Evolutionary conservation across 1,284 basidiomycete species (phyloP), one percentile per base, ranked within the genome.

Genomic region (Ceratobasidium sp.): DNA sequence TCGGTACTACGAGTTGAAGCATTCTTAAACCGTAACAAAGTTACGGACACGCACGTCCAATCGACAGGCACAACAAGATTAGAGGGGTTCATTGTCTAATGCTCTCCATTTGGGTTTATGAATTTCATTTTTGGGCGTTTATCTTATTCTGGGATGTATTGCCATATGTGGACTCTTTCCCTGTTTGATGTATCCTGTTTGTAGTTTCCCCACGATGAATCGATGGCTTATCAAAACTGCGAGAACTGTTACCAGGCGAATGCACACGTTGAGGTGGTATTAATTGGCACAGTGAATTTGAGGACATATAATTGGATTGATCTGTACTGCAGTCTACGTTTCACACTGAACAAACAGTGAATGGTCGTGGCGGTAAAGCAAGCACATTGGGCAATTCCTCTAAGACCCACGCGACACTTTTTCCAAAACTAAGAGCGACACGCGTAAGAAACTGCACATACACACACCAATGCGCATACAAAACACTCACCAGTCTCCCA

Each of bases 401-500:
- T 55, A 59, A n/a, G 57, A 35, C 23, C 67, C 30, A 18, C 35
- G 55, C 18, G 63, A 50, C 21, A 49, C 73, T 64, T 73, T 73
- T 1, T 55, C 63, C 13, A 57, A 32, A 38, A 74, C 67, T 74
- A 43, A 4, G 30, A 38, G 43, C n/a, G 23, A 16, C 16, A 32
- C 18, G 41, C 43, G 35, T 43, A 18, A 46, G 26, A 63, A 52
- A 8, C 16, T 30, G 5, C 14, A 23, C 30, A 16, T 7, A 21
- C 23, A 16, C 50, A 26, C 16, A n/a, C n/a, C 4, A n/a, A 7
- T 28, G 28, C 16, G 11, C 21, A 8, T 35, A n/a, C 4, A 23
- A 26, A 72, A 3, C 21, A 87, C 94, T 78, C 75, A 97, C 96
- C 87, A 75, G 83, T 86, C 67, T 95, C 90, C 79, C 90, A 85